A percentile compares a stretch with the other conserved stretches of the same genome.
These are phyloP conservation scores for Tuber brumale DNA, from an alignment of 495 filamentous ascomycete genomes.

Conservation along the genomic window DNA sequence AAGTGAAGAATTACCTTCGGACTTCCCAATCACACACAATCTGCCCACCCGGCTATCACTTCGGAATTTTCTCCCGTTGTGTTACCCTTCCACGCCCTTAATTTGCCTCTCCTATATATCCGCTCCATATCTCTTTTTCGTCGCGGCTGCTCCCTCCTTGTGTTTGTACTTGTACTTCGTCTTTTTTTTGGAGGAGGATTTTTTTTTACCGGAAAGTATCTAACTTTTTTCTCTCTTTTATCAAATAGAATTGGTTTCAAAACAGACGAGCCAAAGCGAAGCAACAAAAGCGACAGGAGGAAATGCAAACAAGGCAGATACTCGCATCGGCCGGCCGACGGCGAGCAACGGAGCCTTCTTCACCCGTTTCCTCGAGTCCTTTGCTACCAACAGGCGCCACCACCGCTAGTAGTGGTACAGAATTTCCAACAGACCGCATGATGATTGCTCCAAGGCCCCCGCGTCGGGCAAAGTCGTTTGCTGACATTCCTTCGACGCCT, in stretches of 20 bases:
- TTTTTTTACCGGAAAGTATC: constrained; percentile 24
- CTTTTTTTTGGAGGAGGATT: not conserved
- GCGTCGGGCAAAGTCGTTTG: constrained; percentile 29
- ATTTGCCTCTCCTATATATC: constrained; percentile 42
- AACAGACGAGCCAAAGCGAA: constrained; percentile 80
- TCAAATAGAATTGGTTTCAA: constrained; percentile 78
- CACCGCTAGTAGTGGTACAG: constrained; percentile 10
- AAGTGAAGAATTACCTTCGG: constrained; percentile 43
- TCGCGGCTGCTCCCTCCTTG: constrained; percentile 25
- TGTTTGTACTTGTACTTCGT: constrained; percentile 38
- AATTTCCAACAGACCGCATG: not conserved
- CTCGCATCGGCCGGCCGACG: constrained; percentile 41
- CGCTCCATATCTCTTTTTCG: constrained; percentile 27
- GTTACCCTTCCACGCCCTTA: constrained; percentile 38
- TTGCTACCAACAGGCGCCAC: constrained; percentile 11
- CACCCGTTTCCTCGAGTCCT: constrained; percentile 26
- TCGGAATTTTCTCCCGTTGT: constrained; percentile 43
- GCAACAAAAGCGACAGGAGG: constrained; percentile 65
- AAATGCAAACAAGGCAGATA: constrained; percentile 43
- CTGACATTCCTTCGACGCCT: constrained; percentile 29
- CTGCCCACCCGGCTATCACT: constrained; percentile 43
- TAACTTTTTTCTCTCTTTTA: constrained; percentile 22
- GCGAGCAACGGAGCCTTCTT: constrained; percentile 35
- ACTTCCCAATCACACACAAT: constrained; percentile 43
- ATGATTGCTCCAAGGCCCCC: constrained; percentile 22